Base-by-base conservation (phyloP, 768 basidiomycete genomes). In the Xerocomellus chrysenteron region DNA sequence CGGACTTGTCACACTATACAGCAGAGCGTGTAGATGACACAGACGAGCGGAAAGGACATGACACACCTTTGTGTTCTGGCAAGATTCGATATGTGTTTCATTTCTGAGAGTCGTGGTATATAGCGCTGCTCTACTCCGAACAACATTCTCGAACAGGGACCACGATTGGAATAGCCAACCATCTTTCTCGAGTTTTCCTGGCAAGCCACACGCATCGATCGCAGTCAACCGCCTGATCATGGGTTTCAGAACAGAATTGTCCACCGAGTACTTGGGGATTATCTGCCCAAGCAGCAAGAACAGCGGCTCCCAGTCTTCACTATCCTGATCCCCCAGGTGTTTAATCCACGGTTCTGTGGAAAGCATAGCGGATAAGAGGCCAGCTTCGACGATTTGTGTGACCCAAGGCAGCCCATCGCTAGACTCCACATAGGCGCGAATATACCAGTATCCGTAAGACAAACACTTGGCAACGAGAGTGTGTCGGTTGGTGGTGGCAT, bases 371-470 rank as follows among this genome's bases (percentile, higher is more conserved):
- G 61, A 50, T 55, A 70, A 51, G 49, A 72, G 37, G 32, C 64
- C 64, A 36, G 68, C 61, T 46, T 68, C 61, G 40, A 70, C 40
- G 24, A 56, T 47, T 55, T 72, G 66, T 13, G 32, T 52, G 45
- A 70, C 36, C 68, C 70, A 70, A 50, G 64, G 57, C 4, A 68
- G 17, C 8, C 66, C 70, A 6, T 70, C 64, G 17, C 64, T 57
- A 33, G 53, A 61, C 46, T 72, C 68, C 33, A 64, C 57, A n/a
- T 62, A 66, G 6, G 61, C 56, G 10, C 70, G 70, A 42, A 70
- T 64, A 35, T 68, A 66, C 69, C 70, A 70, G 24, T 68, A 70
- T 13, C 60, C 66, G 35, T 64, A 68, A 4, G 70, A 72, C 45
- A 70, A 54, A 33, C 54, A 60, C 40, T 65, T 70, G 26, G 70